Evolutionary conservation across 305 asterid genomes (phyloP), one percentile per base, ranked within the genome.

Genomic region (Fraxinus baroniana): DNA sequence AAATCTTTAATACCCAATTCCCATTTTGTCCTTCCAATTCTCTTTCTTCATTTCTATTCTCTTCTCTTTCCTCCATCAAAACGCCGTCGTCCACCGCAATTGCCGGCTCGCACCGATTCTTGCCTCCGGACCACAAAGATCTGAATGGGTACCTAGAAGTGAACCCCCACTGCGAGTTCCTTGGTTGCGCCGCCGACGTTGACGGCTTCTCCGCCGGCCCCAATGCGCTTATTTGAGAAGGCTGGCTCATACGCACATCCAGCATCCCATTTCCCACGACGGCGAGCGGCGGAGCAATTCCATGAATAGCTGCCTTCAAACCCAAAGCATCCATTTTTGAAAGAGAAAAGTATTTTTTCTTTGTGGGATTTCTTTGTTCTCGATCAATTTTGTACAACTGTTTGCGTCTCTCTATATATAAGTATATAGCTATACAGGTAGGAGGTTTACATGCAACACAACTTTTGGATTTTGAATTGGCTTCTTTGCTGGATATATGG

Each of bases 1-100:
- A 78, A 83, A 95, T 90, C 90, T 91, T 92, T 22, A 91, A 86
- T 2, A 93, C 95, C 98, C 98, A 94, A 83, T 86, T 90, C 62
- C 81, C 89, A 24, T 85, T 70, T 39, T 80, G 82, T 85, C 80
- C 90, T 36, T 84, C 89, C 75, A 55, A 86, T 1, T 79, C 87
- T 5, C 39, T 83, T 30, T 83, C 89, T 12, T 30, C 78, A 20
- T 81, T 68, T 26, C 44, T 46, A 4, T 76, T 74, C 26, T 80
- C 90, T 13, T 87, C 92, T 84, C 83, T 84, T n/a, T 92, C 97
- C 46, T 91, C 98, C 85, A 62, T 89, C 90, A 86, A 30, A 64
- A 96, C 93, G 46, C 94, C 89, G 78, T 90, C 94, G 68, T 91
- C 93, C 41, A 82, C 88, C 33, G 98, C 85, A 75, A 91, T 87